These are phyloP conservation scores for Diutina mesorugosa DNA, from an alignment of 1,139 yeast species.

Conservation along the genomic window DNA sequence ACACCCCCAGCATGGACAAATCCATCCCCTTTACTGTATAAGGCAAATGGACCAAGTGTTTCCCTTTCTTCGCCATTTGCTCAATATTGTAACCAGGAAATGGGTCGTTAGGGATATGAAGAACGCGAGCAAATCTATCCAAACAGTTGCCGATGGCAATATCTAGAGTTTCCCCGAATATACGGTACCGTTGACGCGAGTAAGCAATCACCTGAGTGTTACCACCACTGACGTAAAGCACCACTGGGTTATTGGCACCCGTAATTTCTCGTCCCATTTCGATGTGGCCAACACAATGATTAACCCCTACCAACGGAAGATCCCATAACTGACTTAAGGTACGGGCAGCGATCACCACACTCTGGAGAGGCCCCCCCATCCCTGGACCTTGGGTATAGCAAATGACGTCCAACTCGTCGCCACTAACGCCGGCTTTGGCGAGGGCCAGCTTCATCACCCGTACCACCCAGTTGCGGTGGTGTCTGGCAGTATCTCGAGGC, in stretches of 20 bases:
- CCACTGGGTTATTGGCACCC: slow-evolving; percentile 91
- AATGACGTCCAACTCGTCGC: slow-evolving; percentile 66
- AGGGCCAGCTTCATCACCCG: slow-evolving; percentile 60
- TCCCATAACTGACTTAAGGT: slow-evolving; percentile 72
- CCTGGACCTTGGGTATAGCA: slow-evolving; percentile 99
- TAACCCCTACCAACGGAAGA: slow-evolving; percentile 84
- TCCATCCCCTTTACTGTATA: slow-evolving; percentile 99
- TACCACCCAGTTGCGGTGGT: slow-evolving; percentile 93
- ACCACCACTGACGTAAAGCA: slow-evolving; percentile 93
- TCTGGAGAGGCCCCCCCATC: slow-evolving; percentile 96
- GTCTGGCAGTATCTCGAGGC: slow-evolving; percentile 93
- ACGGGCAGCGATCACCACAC: slow-evolving; percentile 88
- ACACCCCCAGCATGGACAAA: slow-evolving; percentile 87
- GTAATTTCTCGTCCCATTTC: slow-evolving; percentile 99
- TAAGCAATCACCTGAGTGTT: slow-evolving; percentile 97
- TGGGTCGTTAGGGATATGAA: slow-evolving; percentile 82
- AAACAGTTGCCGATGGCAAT: slow-evolving; percentile 96
- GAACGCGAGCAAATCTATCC: slow-evolving; percentile 88
- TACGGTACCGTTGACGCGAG: slow-evolving; percentile 82
- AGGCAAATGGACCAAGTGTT: slow-evolving; percentile 64
- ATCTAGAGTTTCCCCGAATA: slow-evolving; percentile 94
- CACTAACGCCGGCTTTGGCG: slow-evolving; percentile 44
- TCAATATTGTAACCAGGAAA: slow-evolving; percentile 97
- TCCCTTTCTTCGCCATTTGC: slow-evolving; percentile 73
- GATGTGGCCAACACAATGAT: slow-evolving; percentile 95